Conservation (phyloP, 305 asterid species). For the Petunia hybrid region DNA sequence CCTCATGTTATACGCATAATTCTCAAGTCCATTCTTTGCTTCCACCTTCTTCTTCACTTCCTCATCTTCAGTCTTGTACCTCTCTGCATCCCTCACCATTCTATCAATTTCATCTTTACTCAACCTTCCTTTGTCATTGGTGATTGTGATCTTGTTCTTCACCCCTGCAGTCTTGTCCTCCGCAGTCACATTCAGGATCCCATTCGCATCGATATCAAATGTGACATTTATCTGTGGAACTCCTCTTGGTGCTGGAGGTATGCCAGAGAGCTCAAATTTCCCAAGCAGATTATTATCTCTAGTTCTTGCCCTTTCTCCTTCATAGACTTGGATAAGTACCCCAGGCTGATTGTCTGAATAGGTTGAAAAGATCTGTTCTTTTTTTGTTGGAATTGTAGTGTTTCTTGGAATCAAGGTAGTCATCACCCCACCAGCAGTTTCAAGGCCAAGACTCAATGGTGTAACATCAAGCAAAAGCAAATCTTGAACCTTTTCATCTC, state of each 20-base stretch:
- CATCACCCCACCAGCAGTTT: conserved; percentile 69
- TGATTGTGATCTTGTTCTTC: conserved; percentile 66
- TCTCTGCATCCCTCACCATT: conserved; percentile 68
- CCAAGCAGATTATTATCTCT: conserved; percentile 63
- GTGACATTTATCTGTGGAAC: conserved; percentile 66
- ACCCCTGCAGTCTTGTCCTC: conserved; percentile 73
- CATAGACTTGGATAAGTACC: conserved; percentile 64
- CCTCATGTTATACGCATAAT: conserved; percentile 68
- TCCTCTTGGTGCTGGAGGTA: conserved; percentile 69
- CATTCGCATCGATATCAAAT: conserved; percentile 66
- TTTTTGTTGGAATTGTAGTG: conserved; percentile 63
- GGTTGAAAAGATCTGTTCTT: conserved; percentile 63
- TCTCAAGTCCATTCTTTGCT: conserved; percentile 57
- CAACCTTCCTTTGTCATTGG: conserved; percentile 64
- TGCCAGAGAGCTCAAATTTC: conserved; percentile 61
- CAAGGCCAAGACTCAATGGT: conserved; percentile 62
- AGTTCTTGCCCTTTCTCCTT: conserved; percentile 66
- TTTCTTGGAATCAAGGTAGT: conserved; percentile 58
- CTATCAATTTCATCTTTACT: conserved; percentile 61
- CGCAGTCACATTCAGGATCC: conserved; percentile 56
- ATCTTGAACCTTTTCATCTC: conserved; percentile 62
- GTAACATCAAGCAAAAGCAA: conserved; percentile 61
- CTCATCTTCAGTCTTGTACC: conserved; percentile 62
- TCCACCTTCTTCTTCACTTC: conserved; percentile 70
- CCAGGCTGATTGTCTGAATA: conserved; percentile 65